A percentile compares a stretch with the other conserved stretches of the same genome.
These are phyloP conservation scores for Aspergillus biplanus DNA, from an alignment of 495 filamentous ascomycete species.

Conservation along the genomic window DNA sequence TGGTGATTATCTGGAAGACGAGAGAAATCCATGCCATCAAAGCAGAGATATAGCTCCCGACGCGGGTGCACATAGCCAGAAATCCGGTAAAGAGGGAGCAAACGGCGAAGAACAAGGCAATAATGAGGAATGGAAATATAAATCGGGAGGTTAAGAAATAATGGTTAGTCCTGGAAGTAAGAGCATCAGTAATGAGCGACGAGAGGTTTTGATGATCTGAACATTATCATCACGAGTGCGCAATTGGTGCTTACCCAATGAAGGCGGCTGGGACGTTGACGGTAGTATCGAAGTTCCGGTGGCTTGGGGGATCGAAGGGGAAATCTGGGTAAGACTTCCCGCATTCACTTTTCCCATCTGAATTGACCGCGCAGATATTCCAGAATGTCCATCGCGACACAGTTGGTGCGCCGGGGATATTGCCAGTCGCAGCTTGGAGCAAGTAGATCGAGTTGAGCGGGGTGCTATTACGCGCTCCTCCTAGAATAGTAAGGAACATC, in stretches of 20 bases:
- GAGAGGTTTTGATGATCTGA: too few relatives aligned
- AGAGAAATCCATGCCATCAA: constrained; percentile 57
- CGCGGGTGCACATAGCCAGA: constrained; percentile 61
- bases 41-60: constrained; percentile 64
- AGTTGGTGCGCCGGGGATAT: constrained; percentile 66
- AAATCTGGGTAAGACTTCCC: constrained; percentile 57
- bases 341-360: constrained; percentile 61
- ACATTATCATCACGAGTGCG: too few relatives aligned
- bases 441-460: constrained; percentile 81
- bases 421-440: constrained; percentile 72
- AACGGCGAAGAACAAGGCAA: constrained; percentile 68
- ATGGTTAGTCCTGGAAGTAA: constrained; percentile 47
- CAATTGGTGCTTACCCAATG: constrained; percentile 49
- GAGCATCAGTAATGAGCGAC: constrained; percentile 1
- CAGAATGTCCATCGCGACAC: constrained; percentile 87
- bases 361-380: constrained; percentile 63
- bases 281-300: constrained; percentile 62
- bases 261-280: constrained; percentile 58
- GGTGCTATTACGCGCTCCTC: constrained; percentile 58
- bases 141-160: constrained; percentile 71
- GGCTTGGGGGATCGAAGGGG: constrained; percentile 64
- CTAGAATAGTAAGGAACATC: constrained; percentile 80
- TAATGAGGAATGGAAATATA: constrained; percentile 72
- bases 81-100: constrained; percentile 63
- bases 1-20: constrained; percentile 65